Evolutionary conservation across 352 stramenopile species (phyloP), one percentile per base, ranked within the genome.

Genomic region (Globisporangium alternatum): DNA sequence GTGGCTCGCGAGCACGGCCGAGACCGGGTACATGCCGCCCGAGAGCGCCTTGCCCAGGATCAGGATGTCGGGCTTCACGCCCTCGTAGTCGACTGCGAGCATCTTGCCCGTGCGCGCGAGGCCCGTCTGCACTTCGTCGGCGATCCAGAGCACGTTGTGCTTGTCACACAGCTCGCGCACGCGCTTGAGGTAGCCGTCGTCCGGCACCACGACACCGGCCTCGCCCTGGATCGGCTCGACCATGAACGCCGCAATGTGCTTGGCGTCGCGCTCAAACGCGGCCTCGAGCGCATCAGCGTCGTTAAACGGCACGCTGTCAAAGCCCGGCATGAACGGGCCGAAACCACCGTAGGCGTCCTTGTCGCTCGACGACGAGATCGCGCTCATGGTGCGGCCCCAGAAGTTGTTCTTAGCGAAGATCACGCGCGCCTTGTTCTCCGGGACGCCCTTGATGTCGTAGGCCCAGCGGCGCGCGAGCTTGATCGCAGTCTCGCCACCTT

Each of bases 161-260:
- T 99, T 96, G 67, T 95, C 84, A 74, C 97, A 99, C 25, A 99
- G 71, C 64, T 93, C 83, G 10, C 86, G 86, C 53, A 96, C 85
- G 33, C 81, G 77, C 56, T 83, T 83, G 68, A 99, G 86, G 81
- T 99, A 99, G 19, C 95, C 97, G 68, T 99, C 96, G 59, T 94
- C 67, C 1, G 97, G 97, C 21, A 99, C 97, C 12, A 99, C 95
- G 33, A 99, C 97, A 51, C 97, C 97, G 56, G 97, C 98, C 74
- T 99, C 98, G 64, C 98, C 98, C 64, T 99, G 97, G 72, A 99
- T 99, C 3, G 97, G 97, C 75, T 99, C 98, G 7, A 99, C 95
- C 97, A 99, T 99, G 70, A 99, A 99, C 10, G 96, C 97, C 15
- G 96, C 97, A 74, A 98, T 98, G 70, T 98, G 67, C 60, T 78